These are phyloP conservation scores for Fraxinus quadrangulata DNA, from an alignment of 257 asterid genomes.

Conservation along the genomic window DNA sequence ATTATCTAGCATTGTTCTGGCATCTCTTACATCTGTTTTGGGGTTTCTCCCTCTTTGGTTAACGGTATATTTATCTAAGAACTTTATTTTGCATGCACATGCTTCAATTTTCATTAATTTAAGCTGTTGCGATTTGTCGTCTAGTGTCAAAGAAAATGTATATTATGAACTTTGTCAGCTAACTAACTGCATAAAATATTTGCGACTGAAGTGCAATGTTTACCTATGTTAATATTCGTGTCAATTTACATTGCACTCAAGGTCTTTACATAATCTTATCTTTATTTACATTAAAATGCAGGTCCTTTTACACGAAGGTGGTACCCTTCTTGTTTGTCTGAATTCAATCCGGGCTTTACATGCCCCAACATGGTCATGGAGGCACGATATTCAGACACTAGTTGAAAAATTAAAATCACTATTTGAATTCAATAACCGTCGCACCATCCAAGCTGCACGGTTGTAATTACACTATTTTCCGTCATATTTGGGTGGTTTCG, in stretches of 20 bases:
- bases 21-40: conserved; percentile 89
- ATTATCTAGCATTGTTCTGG: conserved; percentile 79
- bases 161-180: background rate
- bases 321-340: conserved; percentile 87
- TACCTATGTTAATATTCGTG: background rate
- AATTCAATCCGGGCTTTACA: conserved; percentile 90
- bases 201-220: background rate
- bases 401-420: conserved; percentile 38
- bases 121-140: background rate
- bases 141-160: background rate
- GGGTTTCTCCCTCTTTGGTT: conserved; percentile 94
- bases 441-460: conserved; percentile 43
- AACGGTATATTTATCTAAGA: conserved; percentile 50
- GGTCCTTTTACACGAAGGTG: conserved; percentile 98
- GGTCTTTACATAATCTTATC: background rate
- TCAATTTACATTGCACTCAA: background rate
- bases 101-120: background rate
- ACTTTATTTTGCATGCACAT: background rate
- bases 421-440: conserved; percentile 23
- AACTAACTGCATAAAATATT: background rate
- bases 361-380: conserved; percentile 83
- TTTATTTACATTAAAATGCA: conserved; percentile 31
- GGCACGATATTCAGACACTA: conserved; percentile 48
- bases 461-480: conserved; percentile 24
- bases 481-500: background rate